A percentile compares a stretch with the other conserved stretches of the same genome.
Evolutionary conservation across 2,329 filamentous ascomycete species (phyloP).

Genomic region (Rhynchosporium secalis): DNA sequence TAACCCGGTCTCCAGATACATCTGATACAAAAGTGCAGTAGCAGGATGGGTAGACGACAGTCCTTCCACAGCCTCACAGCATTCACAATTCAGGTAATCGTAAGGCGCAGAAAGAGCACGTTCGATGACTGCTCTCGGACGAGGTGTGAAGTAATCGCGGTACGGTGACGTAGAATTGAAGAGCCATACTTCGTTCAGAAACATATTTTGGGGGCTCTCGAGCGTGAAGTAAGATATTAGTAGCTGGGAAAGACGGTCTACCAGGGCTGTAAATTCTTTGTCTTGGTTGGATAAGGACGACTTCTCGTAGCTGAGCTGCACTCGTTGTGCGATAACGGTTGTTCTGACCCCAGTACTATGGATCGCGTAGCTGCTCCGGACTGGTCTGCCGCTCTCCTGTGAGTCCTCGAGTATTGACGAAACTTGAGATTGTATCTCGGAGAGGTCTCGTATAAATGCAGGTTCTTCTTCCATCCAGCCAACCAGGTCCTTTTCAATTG

Average conservation of each 20-base stretch:
- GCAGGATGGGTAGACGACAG: constrained; percentile 64
- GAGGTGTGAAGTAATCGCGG: constrained; percentile 72
- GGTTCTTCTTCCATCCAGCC: constrained; percentile 37
- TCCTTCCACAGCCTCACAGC: constrained; percentile 56
- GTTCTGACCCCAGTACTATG: constrained; percentile 70
- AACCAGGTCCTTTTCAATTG: constrained; percentile 29
- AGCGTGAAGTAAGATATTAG: constrained; percentile 50
- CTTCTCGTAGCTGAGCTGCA: constrained; percentile 75
- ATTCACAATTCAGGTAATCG: constrained; percentile 74
- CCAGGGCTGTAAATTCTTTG: constrained; percentile 65
- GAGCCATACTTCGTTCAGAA: constrained; percentile 71
- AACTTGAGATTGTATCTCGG: constrained; percentile 47
- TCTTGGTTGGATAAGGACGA: constrained; percentile 70
- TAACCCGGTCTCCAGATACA: constrained; percentile 75
- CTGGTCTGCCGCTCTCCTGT: constrained; percentile 47
- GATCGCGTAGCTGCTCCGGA: constrained; percentile 75
- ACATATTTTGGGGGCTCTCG: constrained; percentile 46
- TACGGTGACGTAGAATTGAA: constrained; percentile 72
- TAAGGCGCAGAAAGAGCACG: constrained; percentile 70
- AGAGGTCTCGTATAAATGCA: constrained; percentile 29
- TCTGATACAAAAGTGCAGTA: constrained; percentile 72
- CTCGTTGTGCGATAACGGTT: constrained; percentile 78
- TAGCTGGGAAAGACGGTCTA: constrained; percentile 56
- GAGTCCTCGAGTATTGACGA: constrained; percentile 49
- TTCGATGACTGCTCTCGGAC: constrained; percentile 69